A percentile compares a stretch with the other conserved stretches of the same genome.
Conservation (phyloP, 2,329 filamentous ascomycete species). For the Sporothrix pseudoabietina region DNA sequence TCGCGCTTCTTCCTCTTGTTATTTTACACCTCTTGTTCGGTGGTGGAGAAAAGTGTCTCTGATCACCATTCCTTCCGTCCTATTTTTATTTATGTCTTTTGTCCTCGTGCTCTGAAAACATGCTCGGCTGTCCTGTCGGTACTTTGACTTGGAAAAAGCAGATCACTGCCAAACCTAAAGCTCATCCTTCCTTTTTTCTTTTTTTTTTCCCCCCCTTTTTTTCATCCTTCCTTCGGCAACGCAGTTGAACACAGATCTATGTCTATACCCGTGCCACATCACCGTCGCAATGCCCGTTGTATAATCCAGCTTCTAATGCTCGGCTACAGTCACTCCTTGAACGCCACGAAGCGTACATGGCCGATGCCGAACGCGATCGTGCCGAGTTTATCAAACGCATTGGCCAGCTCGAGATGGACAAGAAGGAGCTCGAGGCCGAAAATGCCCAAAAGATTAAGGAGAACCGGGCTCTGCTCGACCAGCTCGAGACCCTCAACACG, state of each 20-base stretch:
- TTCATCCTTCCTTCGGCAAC: conserved; percentile 12
- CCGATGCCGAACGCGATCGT: conserved; percentile 85
- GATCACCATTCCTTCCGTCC: conserved; percentile 6
- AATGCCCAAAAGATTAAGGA: conserved; percentile 81
- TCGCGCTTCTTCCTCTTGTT: background rate
- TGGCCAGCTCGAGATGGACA: conserved; percentile 72
- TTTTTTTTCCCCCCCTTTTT: background rate
- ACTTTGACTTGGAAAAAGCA: background rate
- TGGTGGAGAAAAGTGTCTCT: background rate
- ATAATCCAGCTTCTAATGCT: background rate
- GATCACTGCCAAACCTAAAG: background rate
- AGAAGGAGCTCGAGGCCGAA: conserved; percentile 70
- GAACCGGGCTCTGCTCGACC: conserved; percentile 77
- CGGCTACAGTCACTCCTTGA: conserved; percentile 75
- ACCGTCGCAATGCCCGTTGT: background rate
- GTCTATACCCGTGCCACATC: background rate
- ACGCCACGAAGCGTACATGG: conserved; percentile 92
- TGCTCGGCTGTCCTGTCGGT: background rate
- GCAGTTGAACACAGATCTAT: conserved; percentile 27
- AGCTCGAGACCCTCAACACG: conserved; percentile 81
- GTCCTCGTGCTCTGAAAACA: background rate
- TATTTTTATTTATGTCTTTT: conserved; percentile 16
- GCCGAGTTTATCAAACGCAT: conserved; percentile 71
- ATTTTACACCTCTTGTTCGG: conserved; percentile 34
- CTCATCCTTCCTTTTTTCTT: background rate